Conservation (phyloP, 148 eudicot genomes). For the Amaranthus palmeri region DNA sequence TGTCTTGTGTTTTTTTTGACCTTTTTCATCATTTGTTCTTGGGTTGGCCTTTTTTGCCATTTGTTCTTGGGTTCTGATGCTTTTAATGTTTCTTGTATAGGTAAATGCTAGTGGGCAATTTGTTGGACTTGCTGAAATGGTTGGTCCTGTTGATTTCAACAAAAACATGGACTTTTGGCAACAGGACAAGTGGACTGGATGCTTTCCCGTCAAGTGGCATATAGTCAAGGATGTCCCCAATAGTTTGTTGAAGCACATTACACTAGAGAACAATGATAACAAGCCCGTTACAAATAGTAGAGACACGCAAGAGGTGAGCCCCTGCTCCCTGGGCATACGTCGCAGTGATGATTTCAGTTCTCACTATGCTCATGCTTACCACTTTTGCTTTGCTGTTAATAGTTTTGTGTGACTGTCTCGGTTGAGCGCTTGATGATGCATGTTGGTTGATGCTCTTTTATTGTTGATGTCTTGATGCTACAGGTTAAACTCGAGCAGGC, state of each 20-base stretch:
- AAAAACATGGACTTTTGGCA: slow-evolving; percentile 51
- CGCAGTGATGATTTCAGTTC: neutral
- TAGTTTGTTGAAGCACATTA: slow-evolving; percentile 44
- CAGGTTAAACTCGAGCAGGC: slow-evolving; percentile 59
- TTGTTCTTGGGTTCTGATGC: neutral
- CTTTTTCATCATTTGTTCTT: neutral
- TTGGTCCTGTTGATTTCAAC: slow-evolving; percentile 41
- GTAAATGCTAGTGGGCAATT: slow-evolving; percentile 52
- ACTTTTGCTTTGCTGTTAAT: neutral
- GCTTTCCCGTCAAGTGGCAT: slow-evolving; percentile 53
- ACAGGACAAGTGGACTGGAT: slow-evolving; percentile 54
- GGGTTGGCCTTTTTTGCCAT: no score
- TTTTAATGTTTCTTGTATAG: slow-evolving; percentile 13
- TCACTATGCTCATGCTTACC: neutral
- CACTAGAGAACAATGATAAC: slow-evolving; percentile 43
- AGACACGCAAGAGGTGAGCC: slow-evolving; percentile 47
- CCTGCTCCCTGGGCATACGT: neutral
- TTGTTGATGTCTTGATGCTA: neutral
- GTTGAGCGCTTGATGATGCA: no score
- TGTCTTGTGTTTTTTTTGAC: neutral
- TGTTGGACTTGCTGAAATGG: slow-evolving; percentile 50
- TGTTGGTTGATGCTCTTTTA: neutral
- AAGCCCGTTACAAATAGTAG: slow-evolving; percentile 54
- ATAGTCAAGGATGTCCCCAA: slow-evolving; percentile 50
- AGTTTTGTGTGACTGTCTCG: no score